Evolutionary conservation across 768 basidiomycete species (phyloP), one percentile per base, ranked within the genome.

Genomic region (Leccinellum luteum): DNA sequence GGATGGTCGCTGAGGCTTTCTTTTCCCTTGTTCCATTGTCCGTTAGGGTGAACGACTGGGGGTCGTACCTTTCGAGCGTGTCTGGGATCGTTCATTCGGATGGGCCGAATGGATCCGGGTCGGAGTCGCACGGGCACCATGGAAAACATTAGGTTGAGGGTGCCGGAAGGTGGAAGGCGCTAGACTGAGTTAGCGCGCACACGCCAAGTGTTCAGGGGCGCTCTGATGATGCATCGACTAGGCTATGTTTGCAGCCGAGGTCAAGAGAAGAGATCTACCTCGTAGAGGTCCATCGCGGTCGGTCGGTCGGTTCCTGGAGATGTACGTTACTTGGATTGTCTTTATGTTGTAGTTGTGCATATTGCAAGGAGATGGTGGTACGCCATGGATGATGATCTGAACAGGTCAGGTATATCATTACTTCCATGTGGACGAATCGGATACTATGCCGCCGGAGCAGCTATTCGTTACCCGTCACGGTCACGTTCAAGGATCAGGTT

Each of bases 1-100:
- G 9, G 45, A 6, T 57, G 60, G 47, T 43, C 8, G 25, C 45
- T 47, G 32, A n/a, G 48, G 15, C 9, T 43, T n/a, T 10, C 48
- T 31, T 30, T 12, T 43, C 10, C 10, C 10, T 12, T 19, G 8
- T 7, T 38, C 35, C n/a, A 3, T 38, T 38, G 52, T 54, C 51
- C 54, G 13, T n/a, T 45, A 78, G 78, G 55, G 69, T 73, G 44
- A 70, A 65, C 6, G 76, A 78, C 34, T 78, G 77, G 77, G 75
- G 75, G 12, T 63, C 69, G 35, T 78, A 76, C 50, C 54, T 78
- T 9, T 66, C 65, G 23, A 74, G 60, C 51, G 68, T 75, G 1
- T 57, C 73, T 51, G 70, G 69, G 32, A 57, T 66, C 17, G 60
- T 62, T 4, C 43, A 70, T 19, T 41, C 47, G 10, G 65, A 64